Evolutionary conservation across 1,139 yeast genomes (phyloP), one percentile per base, ranked within the genome.

Genomic region (Zygosaccharomyces sapae): DNA sequence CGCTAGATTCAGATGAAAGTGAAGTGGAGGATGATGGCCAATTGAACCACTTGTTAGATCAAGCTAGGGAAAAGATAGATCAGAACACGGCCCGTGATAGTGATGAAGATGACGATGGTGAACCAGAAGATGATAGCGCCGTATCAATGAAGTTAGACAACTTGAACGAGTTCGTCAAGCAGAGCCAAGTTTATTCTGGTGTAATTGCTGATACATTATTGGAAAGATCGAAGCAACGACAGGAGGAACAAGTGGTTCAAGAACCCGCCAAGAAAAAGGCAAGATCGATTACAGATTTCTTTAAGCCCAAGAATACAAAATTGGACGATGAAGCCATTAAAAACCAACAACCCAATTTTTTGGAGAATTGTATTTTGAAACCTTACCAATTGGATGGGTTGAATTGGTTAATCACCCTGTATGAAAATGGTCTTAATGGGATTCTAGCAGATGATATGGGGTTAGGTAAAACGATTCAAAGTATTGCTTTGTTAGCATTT

Each of bases 371-470:
- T 24, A 62, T 60, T 0, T 71, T 92, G 71, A 87, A 89, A 60
- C 84, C 81, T 29, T 90, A 92, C 62, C 98, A 92, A 65, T 65
- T 88, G 25, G 92, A 86, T 47, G 98, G 97, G 0, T 75, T 90
- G 48, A 90, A 87, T 56, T 92, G 97, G 97, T 70, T 92, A 43
- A 77, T 83, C 9, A 85, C 96, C 0, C 70, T 92, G 27, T 92
- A 85, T 63, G 95, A 90, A 63, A 92, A 92, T 65, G 98, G 97
- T 0, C 72, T 92, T 29, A 92, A 92, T 67, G 97, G 97, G 3
- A 89, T 92, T 31, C 70, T 92, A 27, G 97, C 97, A 0, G 97
- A 92, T 67, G 97, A 90, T 65, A 92, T 90, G 97, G 97, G 97
- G 0, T 71, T 89, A 36, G 97, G 98, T 4, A 90, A 90, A 62